Percentiles rank a stretch among this genome's conserved stretches.
Evolutionary conservation across 1,284 basidiomycete species (phyloP).

Genomic region (Apiotrichum laibachii): DNA sequence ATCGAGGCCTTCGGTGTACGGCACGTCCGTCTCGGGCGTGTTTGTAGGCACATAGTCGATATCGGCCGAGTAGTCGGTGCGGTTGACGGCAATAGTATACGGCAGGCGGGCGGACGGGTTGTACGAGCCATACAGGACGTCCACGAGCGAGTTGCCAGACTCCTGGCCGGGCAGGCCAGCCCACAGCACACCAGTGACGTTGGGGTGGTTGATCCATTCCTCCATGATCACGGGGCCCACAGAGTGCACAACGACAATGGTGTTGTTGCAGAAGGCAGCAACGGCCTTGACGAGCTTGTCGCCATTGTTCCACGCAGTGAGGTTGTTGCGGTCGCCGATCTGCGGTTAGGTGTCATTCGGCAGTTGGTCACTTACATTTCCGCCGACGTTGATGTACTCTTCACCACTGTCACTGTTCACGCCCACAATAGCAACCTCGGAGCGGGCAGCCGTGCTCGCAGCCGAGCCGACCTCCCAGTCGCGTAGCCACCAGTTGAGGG

Average conservation of each 20-base stretch:
- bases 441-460: slow-evolving; percentile 55
- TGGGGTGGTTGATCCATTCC: slow-evolving; percentile 65
- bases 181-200: slow-evolving; percentile 60
- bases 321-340: slow-evolving; percentile 65
- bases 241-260: slow-evolving; percentile 74
- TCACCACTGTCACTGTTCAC: slow-evolving; percentile 73
- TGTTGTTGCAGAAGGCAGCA: slow-evolving; percentile 60
- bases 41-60: slow-evolving; percentile 54
- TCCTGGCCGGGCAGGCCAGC: slow-evolving; percentile 64
- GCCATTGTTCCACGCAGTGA: slow-evolving; percentile 75
- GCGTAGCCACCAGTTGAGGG: slow-evolving; percentile 56
- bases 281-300: slow-evolving; percentile 55
- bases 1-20: slow-evolving; percentile 67
- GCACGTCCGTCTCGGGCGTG: slow-evolving; percentile 54
- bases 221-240: slow-evolving; percentile 72
- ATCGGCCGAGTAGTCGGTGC: slow-evolving; percentile 63
- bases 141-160: slow-evolving; percentile 69
- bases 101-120: slow-evolving; percentile 75
- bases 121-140: slow-evolving; percentile 56
- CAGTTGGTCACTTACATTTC: slow-evolving; percentile 54
- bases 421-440: slow-evolving; percentile 65
- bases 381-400: slow-evolving; percentile 70
- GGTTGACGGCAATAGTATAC: slow-evolving; percentile 72
- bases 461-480: slow-evolving; percentile 63
- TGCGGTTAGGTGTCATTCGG: background rate